phyloP scores from a whole-genome alignment of 495 filamentous ascomycete genomes.

The Geopyxis carbonaria region DNA sequence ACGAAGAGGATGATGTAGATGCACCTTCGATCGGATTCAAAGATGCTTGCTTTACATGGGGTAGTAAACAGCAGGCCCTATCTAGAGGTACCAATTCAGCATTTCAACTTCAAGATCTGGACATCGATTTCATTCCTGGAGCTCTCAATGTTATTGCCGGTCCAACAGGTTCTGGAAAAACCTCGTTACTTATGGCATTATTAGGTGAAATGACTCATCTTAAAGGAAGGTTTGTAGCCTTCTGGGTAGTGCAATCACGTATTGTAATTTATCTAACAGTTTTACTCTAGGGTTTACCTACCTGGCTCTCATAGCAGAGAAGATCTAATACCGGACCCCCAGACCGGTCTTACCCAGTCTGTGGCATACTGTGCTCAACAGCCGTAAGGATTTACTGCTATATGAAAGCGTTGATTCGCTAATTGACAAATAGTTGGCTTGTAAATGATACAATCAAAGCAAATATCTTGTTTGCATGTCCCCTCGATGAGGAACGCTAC shows the following conservation, averaged over 20 bases:
- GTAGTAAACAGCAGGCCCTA: slow-evolving; percentile 43
- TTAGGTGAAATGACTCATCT: slow-evolving; percentile 91
- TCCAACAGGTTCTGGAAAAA: slow-evolving; percentile 88
- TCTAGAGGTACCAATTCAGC: slow-evolving; percentile 39
- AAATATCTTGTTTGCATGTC: slow-evolving; percentile 84
- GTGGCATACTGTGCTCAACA: slow-evolving; percentile 96
- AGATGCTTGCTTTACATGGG: slow-evolving; percentile 78
- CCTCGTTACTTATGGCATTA: slow-evolving; percentile 85
- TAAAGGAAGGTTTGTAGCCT: slow-evolving; percentile 36
- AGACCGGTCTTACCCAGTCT: slow-evolving; percentile 75
- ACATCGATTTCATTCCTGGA: slow-evolving; percentile 59
- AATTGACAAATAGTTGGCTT: slow-evolving; percentile 42
- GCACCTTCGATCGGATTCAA: slow-evolving; percentile 63
- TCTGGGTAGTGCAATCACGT: neutral
- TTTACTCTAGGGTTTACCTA: slow-evolving; percentile 40
- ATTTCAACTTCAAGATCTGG: slow-evolving; percentile 68
- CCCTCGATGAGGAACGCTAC: slow-evolving; percentile 70
- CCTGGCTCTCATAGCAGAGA: slow-evolving; percentile 70
- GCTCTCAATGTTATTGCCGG: slow-evolving; percentile 82
- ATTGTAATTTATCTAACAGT: neutral
- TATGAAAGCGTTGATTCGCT: neutral
- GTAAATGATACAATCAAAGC: slow-evolving; percentile 92
- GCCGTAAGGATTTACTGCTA: slow-evolving; percentile 30
- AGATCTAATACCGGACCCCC: slow-evolving; percentile 61
- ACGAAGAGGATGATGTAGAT: slow-evolving; percentile 41